Evolutionary conservation across 2,329 filamentous ascomycete species (phyloP).

Genomic region (Annulohypoxylon truncatum): DNA sequence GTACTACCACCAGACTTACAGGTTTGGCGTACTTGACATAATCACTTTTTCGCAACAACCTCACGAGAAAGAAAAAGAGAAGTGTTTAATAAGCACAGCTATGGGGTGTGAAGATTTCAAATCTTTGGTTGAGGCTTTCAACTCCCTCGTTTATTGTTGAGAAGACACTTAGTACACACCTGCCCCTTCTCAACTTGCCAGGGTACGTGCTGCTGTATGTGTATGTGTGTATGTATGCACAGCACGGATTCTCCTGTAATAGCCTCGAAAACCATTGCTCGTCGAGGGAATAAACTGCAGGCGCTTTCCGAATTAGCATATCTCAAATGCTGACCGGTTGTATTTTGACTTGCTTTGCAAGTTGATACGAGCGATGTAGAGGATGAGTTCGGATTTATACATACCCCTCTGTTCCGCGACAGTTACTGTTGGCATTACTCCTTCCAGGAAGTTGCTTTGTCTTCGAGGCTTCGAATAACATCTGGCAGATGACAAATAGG

Average conservation of each 20-base stretch:
- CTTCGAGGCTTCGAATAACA: slow-evolving; percentile 17
- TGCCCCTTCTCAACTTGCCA: slow-evolving; percentile 20
- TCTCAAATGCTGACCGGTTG: slow-evolving; percentile 15
- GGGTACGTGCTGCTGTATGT: slow-evolving; percentile 17
- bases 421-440: background rate
- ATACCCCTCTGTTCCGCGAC: slow-evolving; percentile 1
- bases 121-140: slow-evolving; percentile 5
- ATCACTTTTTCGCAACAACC: slow-evolving; percentile 8
- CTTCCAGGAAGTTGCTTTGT: slow-evolving; percentile 10
- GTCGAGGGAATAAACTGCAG: slow-evolving; percentile 16
- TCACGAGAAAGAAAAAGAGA: background rate
- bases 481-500: slow-evolving; percentile 12
- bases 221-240: slow-evolving; percentile 14
- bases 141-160: slow-evolving; percentile 21
- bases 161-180: slow-evolving; percentile 7
- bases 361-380: slow-evolving; percentile 1
- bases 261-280: slow-evolving; percentile 12
- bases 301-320: slow-evolving; percentile 15
- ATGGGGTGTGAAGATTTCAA: background rate
- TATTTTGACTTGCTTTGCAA: slow-evolving; percentile 8
- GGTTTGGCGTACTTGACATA: background rate
- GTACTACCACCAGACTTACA: slow-evolving; percentile 4
- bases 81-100: background rate
- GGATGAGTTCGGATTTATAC: background rate
- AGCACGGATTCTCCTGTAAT: slow-evolving; percentile 24